These are phyloP conservation scores for Sporothrix pallida DNA, from an alignment of 2,329 filamentous ascomycete species.

Conservation along the genomic window DNA sequence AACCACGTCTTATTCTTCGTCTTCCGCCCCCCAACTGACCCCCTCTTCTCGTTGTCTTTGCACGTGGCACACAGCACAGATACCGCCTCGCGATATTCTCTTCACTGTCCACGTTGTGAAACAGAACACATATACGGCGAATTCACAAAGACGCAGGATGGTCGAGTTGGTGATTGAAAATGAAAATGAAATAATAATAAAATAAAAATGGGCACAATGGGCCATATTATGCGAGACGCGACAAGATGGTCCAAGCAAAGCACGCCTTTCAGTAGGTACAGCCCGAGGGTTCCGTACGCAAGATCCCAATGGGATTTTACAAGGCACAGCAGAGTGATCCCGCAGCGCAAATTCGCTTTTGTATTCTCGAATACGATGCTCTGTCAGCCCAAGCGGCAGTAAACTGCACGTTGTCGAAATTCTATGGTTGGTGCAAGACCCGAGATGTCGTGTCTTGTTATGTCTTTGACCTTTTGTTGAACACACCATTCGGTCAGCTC, in stretches of 20 bases:
- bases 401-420: not conserved
- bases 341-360: not conserved
- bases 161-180: not conserved
- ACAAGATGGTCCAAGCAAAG: slow-evolving; percentile 5
- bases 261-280: not conserved
- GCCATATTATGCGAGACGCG: not conserved
- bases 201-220: not conserved
- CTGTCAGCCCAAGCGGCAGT: not conserved
- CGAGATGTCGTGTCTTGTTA: not conserved
- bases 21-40: not conserved
- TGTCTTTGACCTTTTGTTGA: not conserved
- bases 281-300: slow-evolving; percentile 19
- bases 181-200: not conserved
- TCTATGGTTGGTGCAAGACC: not conserved
- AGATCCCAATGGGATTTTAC: not conserved
- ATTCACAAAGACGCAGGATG: not conserved
- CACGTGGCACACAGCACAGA: slow-evolving; percentile 30
- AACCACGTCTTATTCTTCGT: not conserved
- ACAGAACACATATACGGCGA: slow-evolving; percentile 26
- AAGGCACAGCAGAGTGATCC: slow-evolving; percentile 5
- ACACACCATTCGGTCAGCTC: not conserved
- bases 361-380: not conserved
- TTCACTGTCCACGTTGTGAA: slow-evolving; percentile 22
- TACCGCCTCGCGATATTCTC: slow-evolving; percentile 27
- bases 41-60: not conserved